Conservation (phyloP, 2,329 filamentous ascomycete genomes). For the Stenocarpella maydis region DNA sequence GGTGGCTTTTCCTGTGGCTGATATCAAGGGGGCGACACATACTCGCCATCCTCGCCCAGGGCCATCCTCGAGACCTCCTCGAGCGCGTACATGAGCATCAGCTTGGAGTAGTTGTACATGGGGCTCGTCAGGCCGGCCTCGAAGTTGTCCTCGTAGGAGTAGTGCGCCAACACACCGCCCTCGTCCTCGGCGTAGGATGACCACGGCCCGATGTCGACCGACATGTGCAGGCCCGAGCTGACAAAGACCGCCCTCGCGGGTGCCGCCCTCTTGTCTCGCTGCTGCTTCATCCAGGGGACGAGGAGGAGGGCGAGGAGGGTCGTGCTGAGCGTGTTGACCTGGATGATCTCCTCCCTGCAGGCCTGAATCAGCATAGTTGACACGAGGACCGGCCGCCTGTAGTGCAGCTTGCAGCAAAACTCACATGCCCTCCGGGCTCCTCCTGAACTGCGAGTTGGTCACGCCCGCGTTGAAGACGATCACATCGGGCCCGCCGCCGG, state of each 20-base stretch:
- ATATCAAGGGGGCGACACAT: constrained; percentile 8
- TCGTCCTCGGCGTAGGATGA: constrained; percentile 23
- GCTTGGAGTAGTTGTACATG: constrained; percentile 42
- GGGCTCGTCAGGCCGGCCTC: constrained; percentile 30
- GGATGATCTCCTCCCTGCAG: constrained; percentile 58
- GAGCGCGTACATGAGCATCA: constrained; percentile 40
- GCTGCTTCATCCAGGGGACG: constrained; percentile 52
- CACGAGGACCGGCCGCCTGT: too few species aligned
- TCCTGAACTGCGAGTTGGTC: constrained; percentile 36
- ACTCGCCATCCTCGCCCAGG: constrained; percentile 38
- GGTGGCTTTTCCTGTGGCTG: neutral
- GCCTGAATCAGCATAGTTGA: neutral
- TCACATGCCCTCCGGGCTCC: constrained; percentile 43
- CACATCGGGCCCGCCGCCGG: constrained; percentile 40
- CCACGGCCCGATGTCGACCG: constrained; percentile 38
- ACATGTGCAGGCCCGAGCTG: constrained; percentile 38
- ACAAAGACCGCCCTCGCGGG: constrained; percentile 41
- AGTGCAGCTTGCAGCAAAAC: constrained; percentile 9
- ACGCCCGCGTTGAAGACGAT: constrained; percentile 42
- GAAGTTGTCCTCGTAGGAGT: constrained; percentile 41
- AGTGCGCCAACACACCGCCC: constrained; percentile 40
- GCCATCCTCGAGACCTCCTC: constrained; percentile 39
- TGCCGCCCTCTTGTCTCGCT: constrained; percentile 37
- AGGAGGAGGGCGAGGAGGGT: constrained; percentile 61
- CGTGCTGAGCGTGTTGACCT: constrained; percentile 67